These are phyloP conservation scores for Aspergillus sclerotiicarbonarius DNA, from an alignment of 495 filamentous ascomycete genomes.

Conservation along the genomic window DNA sequence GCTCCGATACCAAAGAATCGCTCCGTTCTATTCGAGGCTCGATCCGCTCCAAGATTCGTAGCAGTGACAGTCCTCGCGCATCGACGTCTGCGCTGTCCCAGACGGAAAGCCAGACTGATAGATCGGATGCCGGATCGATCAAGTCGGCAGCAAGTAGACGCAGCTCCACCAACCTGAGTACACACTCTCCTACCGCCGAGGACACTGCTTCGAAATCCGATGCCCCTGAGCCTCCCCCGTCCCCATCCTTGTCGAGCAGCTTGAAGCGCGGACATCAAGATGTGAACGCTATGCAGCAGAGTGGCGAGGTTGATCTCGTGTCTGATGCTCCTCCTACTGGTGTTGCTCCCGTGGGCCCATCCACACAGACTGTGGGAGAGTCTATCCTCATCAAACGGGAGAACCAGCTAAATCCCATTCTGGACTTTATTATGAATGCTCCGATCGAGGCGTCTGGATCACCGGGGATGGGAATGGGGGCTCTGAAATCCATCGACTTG, in stretches of 20 bases:
- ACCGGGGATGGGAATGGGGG: slow-evolving; percentile 55
- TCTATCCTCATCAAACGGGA: slow-evolving; percentile 76
- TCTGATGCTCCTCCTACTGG: slow-evolving; percentile 86
- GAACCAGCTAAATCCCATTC: slow-evolving; percentile 63
- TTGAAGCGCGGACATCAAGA: slow-evolving; percentile 74
- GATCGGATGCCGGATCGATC: slow-evolving; percentile 71
- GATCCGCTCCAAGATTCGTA: slow-evolving; percentile 72
- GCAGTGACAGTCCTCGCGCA: slow-evolving; percentile 69
- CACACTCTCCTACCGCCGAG: slow-evolving; percentile 36
- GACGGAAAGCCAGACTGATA: slow-evolving; percentile 59
- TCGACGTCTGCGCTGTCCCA: slow-evolving; percentile 64
- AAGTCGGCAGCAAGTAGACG: slow-evolving; percentile 61
- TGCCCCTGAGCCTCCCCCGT: slow-evolving; percentile 77
- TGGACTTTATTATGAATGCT: slow-evolving; percentile 46
- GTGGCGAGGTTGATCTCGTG: slow-evolving; percentile 89
- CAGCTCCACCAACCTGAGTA: slow-evolving; percentile 38
- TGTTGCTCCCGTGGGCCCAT: slow-evolving; percentile 45
- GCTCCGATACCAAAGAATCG: slow-evolving; percentile 93
- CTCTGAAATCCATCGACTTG: slow-evolving; percentile 85
- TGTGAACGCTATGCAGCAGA: slow-evolving; percentile 75
- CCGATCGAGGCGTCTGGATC: slow-evolving; percentile 39
- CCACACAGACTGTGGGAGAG: slow-evolving; percentile 46
- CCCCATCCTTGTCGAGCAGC: slow-evolving; percentile 78
- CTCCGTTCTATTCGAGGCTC: slow-evolving; percentile 76
- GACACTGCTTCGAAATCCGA: slow-evolving; percentile 40